Evolutionary conservation across 2,329 filamentous ascomycete species (phyloP).

Genomic region (Colletotrichum liaoningense): DNA sequence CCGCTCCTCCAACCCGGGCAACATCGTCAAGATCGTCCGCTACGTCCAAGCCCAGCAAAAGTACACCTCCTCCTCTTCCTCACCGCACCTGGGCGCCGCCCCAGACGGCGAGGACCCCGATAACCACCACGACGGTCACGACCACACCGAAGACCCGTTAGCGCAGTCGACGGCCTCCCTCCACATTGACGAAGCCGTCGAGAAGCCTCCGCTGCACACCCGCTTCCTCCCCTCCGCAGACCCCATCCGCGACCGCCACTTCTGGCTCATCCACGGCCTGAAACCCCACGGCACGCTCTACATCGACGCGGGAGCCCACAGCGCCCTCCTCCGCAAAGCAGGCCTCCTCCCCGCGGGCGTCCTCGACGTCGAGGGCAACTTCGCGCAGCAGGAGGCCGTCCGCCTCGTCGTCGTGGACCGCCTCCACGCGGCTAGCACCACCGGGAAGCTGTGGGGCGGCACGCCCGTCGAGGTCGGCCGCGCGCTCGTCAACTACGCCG

Average conservation of each 20-base stretch:
- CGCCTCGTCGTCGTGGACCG: slow-evolving; percentile 83
- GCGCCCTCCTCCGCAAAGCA: slow-evolving; percentile 83
- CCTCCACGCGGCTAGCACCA: slow-evolving; percentile 49
- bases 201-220: slow-evolving; percentile 81
- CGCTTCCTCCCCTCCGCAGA: slow-evolving; percentile 87
- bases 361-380: slow-evolving; percentile 87
- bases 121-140: slow-evolving; percentile 36
- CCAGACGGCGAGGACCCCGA: slow-evolving; percentile 35
- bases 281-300: slow-evolving; percentile 91
- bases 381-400: slow-evolving; percentile 93
- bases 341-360: slow-evolving; percentile 92
- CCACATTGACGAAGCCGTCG: slow-evolving; percentile 45
- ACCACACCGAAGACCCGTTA: slow-evolving; percentile 48
- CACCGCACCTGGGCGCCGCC: slow-evolving; percentile 39
- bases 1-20: slow-evolving; percentile 90
- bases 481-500: slow-evolving; percentile 93
- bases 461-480: slow-evolving; percentile 81
- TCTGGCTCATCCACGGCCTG: slow-evolving; percentile 96
- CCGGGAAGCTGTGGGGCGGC: slow-evolving; percentile 62
- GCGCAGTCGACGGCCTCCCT: slow-evolving; percentile 56
- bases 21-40: slow-evolving; percentile 86
- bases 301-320: slow-evolving; percentile 90
- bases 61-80: slow-evolving; percentile 38
- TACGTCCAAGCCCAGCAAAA: slow-evolving; percentile 73
- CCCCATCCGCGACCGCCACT: slow-evolving; percentile 92